Percentiles rank a stretch among this genome's conserved stretches.
phyloP scores from a whole-genome alignment of 108 stramenopile species.

The Mayamaea pseudoterrestris region DNA sequence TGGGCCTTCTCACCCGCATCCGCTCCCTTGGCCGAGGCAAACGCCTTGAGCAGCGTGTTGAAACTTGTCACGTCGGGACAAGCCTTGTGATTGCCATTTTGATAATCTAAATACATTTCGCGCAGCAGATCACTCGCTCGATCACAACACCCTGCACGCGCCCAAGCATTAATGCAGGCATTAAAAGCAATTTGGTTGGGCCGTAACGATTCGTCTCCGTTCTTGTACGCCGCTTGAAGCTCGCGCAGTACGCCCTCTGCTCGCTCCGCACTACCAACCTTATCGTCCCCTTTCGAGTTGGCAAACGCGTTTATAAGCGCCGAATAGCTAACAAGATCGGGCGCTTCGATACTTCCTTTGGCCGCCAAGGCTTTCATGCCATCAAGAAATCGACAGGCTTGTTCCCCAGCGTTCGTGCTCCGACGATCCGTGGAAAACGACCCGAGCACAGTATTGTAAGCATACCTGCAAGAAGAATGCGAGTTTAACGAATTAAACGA shows the following conservation, averaged over 20 bases:
- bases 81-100: conserved; percentile 11
- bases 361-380: conserved; percentile 1
- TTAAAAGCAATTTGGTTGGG: conserved; percentile 35
- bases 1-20: conserved; percentile 18
- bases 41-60: conserved; percentile 5
- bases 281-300: conserved; percentile 17
- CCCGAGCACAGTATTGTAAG: conserved; percentile 19
- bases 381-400: conserved; percentile 14
- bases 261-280: conserved; percentile 12
- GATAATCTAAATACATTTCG: conserved; percentile 11
- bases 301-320: conserved; percentile 27
- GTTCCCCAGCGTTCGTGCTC: conserved; percentile 10
- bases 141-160: conserved; percentile 20
- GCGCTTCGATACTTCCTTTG: background rate
- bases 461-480: too few species aligned
- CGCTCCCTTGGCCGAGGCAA: background rate
- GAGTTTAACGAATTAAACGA: too few species aligned
- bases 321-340: conserved; percentile 8
- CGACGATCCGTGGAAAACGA: conserved; percentile 11
- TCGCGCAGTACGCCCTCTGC: conserved; percentile 31
- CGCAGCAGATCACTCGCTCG: conserved; percentile 22
- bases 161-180: conserved; percentile 38
- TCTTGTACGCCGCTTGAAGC: conserved; percentile 29
- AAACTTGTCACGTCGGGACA: conserved; percentile 9
- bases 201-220: conserved; percentile 30